A percentile compares a stretch with the other conserved stretches of the same genome.
These are phyloP conservation scores for Pouteria campechiana DNA, from an alignment of 179 eudicot species.

Conservation along the genomic window DNA sequence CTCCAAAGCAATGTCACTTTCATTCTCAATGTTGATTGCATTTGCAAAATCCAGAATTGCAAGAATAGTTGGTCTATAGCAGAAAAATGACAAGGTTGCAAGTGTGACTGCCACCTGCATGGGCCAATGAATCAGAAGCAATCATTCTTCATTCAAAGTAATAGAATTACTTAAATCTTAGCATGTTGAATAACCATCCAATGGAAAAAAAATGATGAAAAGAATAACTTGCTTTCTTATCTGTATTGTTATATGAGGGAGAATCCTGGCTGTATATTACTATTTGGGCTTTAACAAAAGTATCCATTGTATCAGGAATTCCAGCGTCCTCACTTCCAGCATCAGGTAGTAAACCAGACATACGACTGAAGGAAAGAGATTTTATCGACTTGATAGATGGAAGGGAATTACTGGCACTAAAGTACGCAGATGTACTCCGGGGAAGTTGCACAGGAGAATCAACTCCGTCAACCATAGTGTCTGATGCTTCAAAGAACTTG, in stretches of 20 bases:
- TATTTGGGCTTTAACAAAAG: conserved; percentile 95
- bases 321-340: conserved; percentile 25
- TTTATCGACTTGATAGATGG: conserved; percentile 29
- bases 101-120: conserved; percentile 88
- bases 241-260: conserved; percentile 48
- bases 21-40: conserved; percentile 58
- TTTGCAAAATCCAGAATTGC: conserved; percentile 75
- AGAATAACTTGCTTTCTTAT: conserved; percentile 49
- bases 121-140: conserved; percentile 1
- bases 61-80: conserved; percentile 79
- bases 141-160: not conserved
- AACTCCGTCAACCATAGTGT: conserved; percentile 45
- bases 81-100: conserved; percentile 88
- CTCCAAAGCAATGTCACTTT: conserved; percentile 34
- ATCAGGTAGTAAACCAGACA: conserved; percentile 65
- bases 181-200: too few relatives aligned
- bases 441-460: conserved; percentile 26
- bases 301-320: conserved; percentile 46
- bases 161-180: not conserved
- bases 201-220: not conserved
- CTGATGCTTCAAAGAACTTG: conserved; percentile 81
- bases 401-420: conserved; percentile 16
- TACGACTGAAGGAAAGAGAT: conserved; percentile 60
- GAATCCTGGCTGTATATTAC: conserved; percentile 74
- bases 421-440: conserved; percentile 11